These are phyloP conservation scores for Plantago coronopus DNA, from an alignment of 305 asterid species.

Conservation along the genomic window DNA sequence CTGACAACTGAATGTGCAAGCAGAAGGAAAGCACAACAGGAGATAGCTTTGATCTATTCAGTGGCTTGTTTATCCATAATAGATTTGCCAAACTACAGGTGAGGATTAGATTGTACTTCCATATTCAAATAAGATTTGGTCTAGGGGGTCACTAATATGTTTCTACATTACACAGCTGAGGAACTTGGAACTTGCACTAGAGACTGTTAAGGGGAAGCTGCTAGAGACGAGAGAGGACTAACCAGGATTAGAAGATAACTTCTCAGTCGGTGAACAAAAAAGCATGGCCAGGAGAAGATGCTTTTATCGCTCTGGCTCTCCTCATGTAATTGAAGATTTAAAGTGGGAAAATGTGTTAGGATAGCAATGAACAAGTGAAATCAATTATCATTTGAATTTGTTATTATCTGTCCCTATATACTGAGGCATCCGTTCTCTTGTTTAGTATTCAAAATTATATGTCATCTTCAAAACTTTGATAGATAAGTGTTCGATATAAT, in stretches of 20 bases:
- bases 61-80: constrained; percentile 70
- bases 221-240: constrained; percentile 36
- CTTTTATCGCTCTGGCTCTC: background rate
- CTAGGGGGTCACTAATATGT: constrained; percentile 17
- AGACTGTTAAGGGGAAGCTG: constrained; percentile 53
- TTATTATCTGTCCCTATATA: no score
- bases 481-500: no score
- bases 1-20: constrained; percentile 25
- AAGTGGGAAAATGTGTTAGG: no score
- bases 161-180: constrained; percentile 41
- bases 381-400: no score
- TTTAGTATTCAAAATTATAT: no score
- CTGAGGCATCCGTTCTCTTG: no score
- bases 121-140: background rate
- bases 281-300: background rate
- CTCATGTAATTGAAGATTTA: background rate
- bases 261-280: constrained; percentile 2
- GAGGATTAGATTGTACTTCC: constrained; percentile 7
- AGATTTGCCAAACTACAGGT: constrained; percentile 79
- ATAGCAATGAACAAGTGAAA: no score
- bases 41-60: constrained; percentile 74
- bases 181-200: constrained; percentile 61
- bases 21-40: constrained; percentile 73
- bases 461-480: no score
- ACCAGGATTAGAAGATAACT: constrained; percentile 29